Base-by-base conservation (phyloP, 257 asterid species). In the Nicotiana sylvestris region DNA sequence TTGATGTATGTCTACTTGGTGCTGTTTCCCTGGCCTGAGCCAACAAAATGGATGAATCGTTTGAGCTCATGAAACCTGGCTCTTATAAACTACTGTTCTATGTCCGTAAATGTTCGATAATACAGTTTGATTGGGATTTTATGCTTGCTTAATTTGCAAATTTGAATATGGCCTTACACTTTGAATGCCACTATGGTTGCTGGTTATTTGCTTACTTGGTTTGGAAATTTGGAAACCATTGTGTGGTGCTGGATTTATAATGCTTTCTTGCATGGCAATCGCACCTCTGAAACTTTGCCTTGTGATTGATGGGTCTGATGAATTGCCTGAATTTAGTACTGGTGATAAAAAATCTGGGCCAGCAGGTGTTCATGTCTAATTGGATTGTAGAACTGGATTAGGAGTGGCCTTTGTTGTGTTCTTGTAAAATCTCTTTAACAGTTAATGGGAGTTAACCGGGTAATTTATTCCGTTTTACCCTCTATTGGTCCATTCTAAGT, bases 101-200 rank as follows among this genome's bases (percentile, higher is more conserved):
- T 90, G 91, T 86, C 82, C 91, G 78, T 88, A 86, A 76, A 83
- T 84, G 94, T 89, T 90, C 86, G 87, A 88, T 86, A 80, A 77
- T 87, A 82, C 85, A 88, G 86, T 83, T 80, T 84, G 56, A 78
- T 81, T 81, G 86, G 89, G 91, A 87, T 87, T 85, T 82, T 90
- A 84, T 86, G 88, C 86, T 84, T 88, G 88, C 89, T 84, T 87
- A 88, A 81, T 84, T 84, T 91, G 88, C 84, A 69, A 81, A 81
- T 81, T 87, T 82, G 68, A 87, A 85, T 84, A 84, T 86, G 91
- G 82, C 77, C 56, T 72, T 76, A 72, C 87, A 84, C 89, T 87
- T 91, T 88, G 93, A 90, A 89, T 87, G 91, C 91, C 90, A 79
- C 86, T 84, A 76, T 89, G 90, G 92, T 89, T 88, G 89, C 93